Base-by-base conservation (phyloP, 441 rosid species). In the Jatropha multifida region DNA sequence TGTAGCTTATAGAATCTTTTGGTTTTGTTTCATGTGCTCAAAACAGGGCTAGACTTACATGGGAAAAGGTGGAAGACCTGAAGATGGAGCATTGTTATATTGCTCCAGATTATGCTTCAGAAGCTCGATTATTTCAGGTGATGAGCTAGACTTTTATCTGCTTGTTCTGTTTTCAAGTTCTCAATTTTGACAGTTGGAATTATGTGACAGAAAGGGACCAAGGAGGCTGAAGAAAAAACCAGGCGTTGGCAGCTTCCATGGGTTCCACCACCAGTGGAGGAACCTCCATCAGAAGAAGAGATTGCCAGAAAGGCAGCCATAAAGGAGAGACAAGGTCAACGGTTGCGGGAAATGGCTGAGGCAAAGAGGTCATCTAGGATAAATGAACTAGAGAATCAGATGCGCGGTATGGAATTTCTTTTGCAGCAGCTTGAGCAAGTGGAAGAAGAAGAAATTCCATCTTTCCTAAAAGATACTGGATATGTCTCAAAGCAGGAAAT, bases 261-360 rank as follows among this genome's bases (percentile, higher is more conserved):
- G 98, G 87, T 89, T 77, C 94, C 98, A 58, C 98, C 93, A 27
- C 92, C 93, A 23, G 77, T 81, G 11, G 99, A 93, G 85, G 97
- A 85, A 81, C 91, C 90, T 75, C 99, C 99, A 80, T 93, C 99
- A 48, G 94, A 88, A 85, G 99, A 93, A 89, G 98, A 94, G 88
- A 74, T 94, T 71, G 99, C 99, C 9, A 87, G 98, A 81, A 94
- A 89, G 81, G 99, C 99, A 68, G 98, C 98, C 72, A 86, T 88
- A 78, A 89, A 83, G 79, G 99, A 93, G 82, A 93, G 91, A 72
- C 98, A 91, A 78, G 94, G 98, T 69, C 99, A 94, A 87, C 85
- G 99, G 71, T 82, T 94, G 82, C 89, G 99, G 82, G 99, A 93
- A 74, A 94, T 94, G 99, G 99, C 98, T 55, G 98, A 91, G 85